Conservation (phyloP, 192 early-diverging fungal species). For the Entomortierella beljakovae region DNA sequence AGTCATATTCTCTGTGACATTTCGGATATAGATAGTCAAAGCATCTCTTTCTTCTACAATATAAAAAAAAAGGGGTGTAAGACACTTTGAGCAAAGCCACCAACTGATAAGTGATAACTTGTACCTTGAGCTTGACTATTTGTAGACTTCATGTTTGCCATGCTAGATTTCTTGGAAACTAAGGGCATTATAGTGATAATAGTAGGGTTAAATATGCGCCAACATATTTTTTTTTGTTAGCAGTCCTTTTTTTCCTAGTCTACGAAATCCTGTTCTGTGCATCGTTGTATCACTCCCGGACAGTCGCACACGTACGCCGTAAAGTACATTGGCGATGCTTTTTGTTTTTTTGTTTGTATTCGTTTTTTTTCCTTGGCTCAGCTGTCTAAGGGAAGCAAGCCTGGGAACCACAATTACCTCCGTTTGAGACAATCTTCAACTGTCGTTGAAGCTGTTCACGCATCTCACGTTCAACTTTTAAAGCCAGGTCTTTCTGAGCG, state of each 20-base stretch:
- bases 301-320: too few species aligned
- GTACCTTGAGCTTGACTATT: conserved; percentile 45
- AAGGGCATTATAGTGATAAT: background rate
- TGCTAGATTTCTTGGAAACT: conserved; percentile 31
- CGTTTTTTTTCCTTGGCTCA: too few species aligned
- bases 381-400: background rate
- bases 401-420: conserved; percentile 15
- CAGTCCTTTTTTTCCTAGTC: too few species aligned
- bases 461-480: conserved; percentile 33
- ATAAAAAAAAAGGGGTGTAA: background rate
- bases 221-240: too few species aligned
- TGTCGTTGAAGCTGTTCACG: conserved; percentile 41
- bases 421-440: conserved; percentile 26
- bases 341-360: too few species aligned
- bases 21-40: conserved; percentile 52
- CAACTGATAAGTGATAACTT: too few species aligned
- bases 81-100: background rate
- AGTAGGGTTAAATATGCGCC: too few species aligned
- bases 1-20: conserved; percentile 44
- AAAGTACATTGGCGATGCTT: too few species aligned
- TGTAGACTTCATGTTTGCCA: conserved; percentile 36
- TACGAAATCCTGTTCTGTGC: too few species aligned
- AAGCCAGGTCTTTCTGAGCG: conserved; percentile 34
- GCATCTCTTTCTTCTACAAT: conserved; percentile 40
- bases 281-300: too few species aligned